Evolutionary conservation across 768 basidiomycete species (phyloP).

Genomic region (Imleria badia): DNA sequence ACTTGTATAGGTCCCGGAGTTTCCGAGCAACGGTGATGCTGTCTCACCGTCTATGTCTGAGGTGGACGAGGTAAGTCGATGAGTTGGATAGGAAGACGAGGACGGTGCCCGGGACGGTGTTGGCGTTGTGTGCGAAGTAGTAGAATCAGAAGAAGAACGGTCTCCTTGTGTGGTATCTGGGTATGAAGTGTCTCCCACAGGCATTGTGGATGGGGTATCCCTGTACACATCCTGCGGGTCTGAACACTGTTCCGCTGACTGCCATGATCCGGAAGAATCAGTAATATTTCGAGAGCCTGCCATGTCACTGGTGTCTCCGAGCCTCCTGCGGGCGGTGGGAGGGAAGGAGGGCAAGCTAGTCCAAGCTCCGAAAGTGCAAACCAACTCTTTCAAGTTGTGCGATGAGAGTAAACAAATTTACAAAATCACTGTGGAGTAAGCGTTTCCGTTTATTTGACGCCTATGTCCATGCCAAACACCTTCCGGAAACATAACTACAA

Average conservation of each 20-base stretch:
- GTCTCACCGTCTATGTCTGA: conserved; percentile 67
- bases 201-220: conserved; percentile 8
- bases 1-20: conserved; percentile 29
- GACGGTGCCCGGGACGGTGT: conserved; percentile 62
- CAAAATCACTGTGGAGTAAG: background rate
- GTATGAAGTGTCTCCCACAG: conserved; percentile 20
- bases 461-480: too few species aligned
- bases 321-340: conserved; percentile 12
- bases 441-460: background rate
- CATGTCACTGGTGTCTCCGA: conserved; percentile 18
- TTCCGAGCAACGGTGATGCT: conserved; percentile 44
- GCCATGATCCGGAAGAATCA: conserved; percentile 13
- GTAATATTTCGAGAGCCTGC: conserved; percentile 9
- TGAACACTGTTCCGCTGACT: conserved; percentile 38
- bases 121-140: conserved; percentile 45
- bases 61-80: conserved; percentile 50
- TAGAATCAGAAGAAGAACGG: conserved; percentile 29
- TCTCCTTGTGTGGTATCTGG: conserved; percentile 22
- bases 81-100: conserved; percentile 50
- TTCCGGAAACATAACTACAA: too few species aligned
- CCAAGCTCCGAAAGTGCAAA: background rate
- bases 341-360: background rate
- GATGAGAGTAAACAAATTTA: background rate
- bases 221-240: conserved; percentile 42
- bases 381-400: background rate